These are phyloP conservation scores for Capsella bursapastoris DNA, from an alignment of 345 rosid genomes.

Conservation along the genomic window DNA sequence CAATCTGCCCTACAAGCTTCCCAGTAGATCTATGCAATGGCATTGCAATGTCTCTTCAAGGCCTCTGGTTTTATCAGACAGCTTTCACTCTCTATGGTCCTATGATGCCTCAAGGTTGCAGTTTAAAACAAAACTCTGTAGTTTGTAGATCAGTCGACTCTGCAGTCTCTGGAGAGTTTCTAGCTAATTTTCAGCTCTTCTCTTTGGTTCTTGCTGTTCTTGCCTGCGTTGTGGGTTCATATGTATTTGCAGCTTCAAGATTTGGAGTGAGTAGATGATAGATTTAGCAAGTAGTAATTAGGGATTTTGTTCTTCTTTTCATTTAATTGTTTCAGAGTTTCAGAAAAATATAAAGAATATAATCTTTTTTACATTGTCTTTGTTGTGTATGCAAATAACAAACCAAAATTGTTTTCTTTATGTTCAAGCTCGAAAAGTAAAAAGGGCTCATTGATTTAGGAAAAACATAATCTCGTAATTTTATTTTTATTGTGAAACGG, in stretches of 20 bases:
- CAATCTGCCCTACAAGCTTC: constrained; percentile 77
- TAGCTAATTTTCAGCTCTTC: constrained; percentile 87
- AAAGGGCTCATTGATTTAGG: neutral
- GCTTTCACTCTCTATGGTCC: constrained; percentile 95
- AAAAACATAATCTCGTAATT: neutral
- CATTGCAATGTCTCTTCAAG: constrained; percentile 85
- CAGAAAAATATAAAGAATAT: neutral
- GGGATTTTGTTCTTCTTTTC: neutral
- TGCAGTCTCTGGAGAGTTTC: constrained; percentile 75
- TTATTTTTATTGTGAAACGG: constrained; percentile 13
- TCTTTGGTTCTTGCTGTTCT: constrained; percentile 66
- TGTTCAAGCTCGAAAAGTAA: no score
- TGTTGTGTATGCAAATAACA: neutral
- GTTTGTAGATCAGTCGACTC: constrained; percentile 58
- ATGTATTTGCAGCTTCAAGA: constrained; percentile 65
- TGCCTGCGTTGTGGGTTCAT: constrained; percentile 61
- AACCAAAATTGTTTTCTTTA: neutral
- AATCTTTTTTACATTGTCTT: no score
- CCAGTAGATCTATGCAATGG: constrained; percentile 74
- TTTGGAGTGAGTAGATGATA: constrained; percentile 43
- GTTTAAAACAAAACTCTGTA: constrained; percentile 52
- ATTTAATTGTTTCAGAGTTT: neutral
- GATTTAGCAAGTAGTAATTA: constrained; percentile 22
- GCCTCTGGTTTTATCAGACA: constrained; percentile 98
- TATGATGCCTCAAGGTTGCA: constrained; percentile 89